phyloP scores from a whole-genome alignment of 352 stramenopile genomes.

The Discostella stelligera region DNA sequence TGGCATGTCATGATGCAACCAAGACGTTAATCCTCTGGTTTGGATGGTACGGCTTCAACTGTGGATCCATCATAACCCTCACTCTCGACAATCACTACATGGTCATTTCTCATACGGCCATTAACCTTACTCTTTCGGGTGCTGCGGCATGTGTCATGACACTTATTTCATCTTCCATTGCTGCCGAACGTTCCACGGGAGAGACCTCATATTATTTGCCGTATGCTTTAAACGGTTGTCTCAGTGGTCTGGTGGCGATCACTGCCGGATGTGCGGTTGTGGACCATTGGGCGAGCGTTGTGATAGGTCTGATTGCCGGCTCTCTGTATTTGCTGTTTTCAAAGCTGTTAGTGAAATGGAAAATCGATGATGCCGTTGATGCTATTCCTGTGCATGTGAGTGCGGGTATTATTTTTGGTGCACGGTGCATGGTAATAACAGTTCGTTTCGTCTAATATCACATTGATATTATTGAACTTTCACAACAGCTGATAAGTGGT shows the following conservation, averaged over 20 bases:
- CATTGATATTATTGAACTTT: neutral
- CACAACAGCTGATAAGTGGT: conserved; percentile 57
- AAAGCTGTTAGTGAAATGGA: conserved; percentile 75
- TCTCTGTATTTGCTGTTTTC: conserved; percentile 79
- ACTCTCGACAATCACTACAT: conserved; percentile 33
- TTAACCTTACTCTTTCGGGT: conserved; percentile 84
- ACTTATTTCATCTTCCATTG: conserved; percentile 59
- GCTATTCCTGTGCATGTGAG: conserved; percentile 67
- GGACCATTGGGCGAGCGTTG: conserved; percentile 76
- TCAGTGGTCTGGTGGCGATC: conserved; percentile 84
- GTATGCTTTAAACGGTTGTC: conserved; percentile 81
- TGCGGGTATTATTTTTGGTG: neutral
- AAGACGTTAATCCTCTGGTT: conserved; percentile 86
- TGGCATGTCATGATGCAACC: conserved; percentile 7
- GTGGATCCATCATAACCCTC: conserved; percentile 81
- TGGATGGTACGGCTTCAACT: conserved; percentile 87
- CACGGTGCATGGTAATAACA: neutral
- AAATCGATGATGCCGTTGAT: conserved; percentile 87
- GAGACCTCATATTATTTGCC: conserved; percentile 58
- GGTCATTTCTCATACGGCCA: conserved; percentile 71
- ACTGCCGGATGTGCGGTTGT: conserved; percentile 84
- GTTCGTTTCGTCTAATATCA: neutral
- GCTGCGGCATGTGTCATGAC: conserved; percentile 72
- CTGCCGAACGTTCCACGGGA: conserved; percentile 33
- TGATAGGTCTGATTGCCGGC: conserved; percentile 82